A percentile compares a stretch with the other conserved stretches of the same genome.
Conservation (phyloP, 2,329 filamentous ascomycete genomes). For the Verticillium dahliae region DNA sequence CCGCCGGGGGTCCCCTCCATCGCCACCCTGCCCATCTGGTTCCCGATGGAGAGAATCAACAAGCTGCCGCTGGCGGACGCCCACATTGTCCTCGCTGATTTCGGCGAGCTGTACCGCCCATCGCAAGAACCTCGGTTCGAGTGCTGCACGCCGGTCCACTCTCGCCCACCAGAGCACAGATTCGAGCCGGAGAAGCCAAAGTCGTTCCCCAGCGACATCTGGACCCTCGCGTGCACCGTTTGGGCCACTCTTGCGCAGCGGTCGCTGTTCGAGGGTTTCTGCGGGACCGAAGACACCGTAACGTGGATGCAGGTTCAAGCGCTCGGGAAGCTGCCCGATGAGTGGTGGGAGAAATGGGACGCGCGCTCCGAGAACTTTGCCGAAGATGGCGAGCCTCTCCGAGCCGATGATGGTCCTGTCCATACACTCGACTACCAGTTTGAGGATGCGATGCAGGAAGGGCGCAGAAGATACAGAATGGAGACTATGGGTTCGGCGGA, state of each 20-base stretch:
- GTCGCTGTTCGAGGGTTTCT: conserved; percentile 12
- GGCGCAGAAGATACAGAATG: neutral
- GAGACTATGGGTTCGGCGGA: neutral
- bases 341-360: conserved; percentile 17
- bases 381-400: neutral
- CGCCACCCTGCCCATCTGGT: neutral
- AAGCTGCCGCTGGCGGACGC: neutral
- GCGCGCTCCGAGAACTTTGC: neutral
- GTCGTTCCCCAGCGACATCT: conserved; percentile 61
- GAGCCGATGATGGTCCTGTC: neutral
- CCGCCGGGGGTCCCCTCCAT: neutral
- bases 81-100: conserved; percentile 20
- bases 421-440: neutral
- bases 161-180: conserved; percentile 25
- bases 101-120: conserved; percentile 26
- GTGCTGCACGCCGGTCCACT: conserved; percentile 20
- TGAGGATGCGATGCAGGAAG: conserved; percentile 2
- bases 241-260: conserved; percentile 87
- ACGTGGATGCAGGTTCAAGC: conserved; percentile 12
- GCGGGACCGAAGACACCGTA: conserved; percentile 9
- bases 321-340: conserved; percentile 10
- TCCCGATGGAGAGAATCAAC: neutral
- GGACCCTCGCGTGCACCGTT: conserved; percentile 94
- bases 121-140: conserved; percentile 11
- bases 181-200: conserved; percentile 25